Evolutionary conservation across 768 basidiomycete species (phyloP).

Genomic region (Amanita subjunquillea): DNA sequence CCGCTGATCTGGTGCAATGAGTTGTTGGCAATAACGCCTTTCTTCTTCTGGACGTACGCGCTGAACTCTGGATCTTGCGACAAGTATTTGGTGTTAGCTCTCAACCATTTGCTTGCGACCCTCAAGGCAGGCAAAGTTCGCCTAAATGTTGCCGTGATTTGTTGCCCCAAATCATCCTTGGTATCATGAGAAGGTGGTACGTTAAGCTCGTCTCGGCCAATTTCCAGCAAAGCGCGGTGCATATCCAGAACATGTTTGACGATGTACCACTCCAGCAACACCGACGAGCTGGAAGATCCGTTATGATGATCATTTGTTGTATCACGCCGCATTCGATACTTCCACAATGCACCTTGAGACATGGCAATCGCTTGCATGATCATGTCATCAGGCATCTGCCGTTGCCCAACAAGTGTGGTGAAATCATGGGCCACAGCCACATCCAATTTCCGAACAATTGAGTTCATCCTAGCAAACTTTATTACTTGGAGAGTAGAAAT

Average conservation of each 20-base stretch:
- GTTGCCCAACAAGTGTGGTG: constrained; percentile 47
- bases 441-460: constrained; percentile 35
- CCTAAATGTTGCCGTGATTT: constrained; percentile 79
- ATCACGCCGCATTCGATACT: constrained; percentile 65
- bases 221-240: constrained; percentile 50
- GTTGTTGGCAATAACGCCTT: constrained; percentile 10
- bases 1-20: constrained; percentile 21
- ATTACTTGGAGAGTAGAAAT: background rate
- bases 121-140: constrained; percentile 81
- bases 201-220: constrained; percentile 53
- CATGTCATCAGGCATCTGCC: constrained; percentile 63
- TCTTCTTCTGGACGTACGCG: constrained; percentile 18
- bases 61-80: constrained; percentile 31
- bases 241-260: constrained; percentile 59
- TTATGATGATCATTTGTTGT: constrained; percentile 15
- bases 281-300: constrained; percentile 21
- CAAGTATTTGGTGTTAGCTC: constrained; percentile 63
- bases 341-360: constrained; percentile 77
- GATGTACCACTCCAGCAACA: constrained; percentile 52
- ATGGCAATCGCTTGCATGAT: constrained; percentile 69
- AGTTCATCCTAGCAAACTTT: constrained; percentile 31
- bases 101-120: constrained; percentile 84
- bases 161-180: constrained; percentile 57
- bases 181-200: constrained; percentile 45
- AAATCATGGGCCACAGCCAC: constrained; percentile 47